Evolutionary conservation across 2,329 filamentous ascomycete genomes (phyloP), one percentile per base, ranked within the genome.

Genomic region (Fusarium odoratissimum): DNA sequence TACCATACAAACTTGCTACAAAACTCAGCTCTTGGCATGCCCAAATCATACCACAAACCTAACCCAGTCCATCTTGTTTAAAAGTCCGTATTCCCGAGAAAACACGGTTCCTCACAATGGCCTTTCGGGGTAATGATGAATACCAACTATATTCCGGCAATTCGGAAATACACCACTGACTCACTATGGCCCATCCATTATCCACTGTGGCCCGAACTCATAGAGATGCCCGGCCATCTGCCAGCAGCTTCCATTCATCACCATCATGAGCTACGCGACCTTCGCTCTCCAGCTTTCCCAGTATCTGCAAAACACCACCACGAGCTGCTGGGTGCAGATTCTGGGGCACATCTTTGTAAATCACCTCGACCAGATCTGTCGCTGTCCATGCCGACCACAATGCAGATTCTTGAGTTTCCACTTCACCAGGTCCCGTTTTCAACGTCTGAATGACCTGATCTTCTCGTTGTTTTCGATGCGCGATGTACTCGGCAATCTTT

Each of bases 321-420:
- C 93, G 90, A 0, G 96, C 96, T 13, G 95, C 91, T 16, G 87
- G 79, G 81, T 95, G 93, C 73, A 98, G 84, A 76, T 87, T 90
- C 79, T 93, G 90, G 0, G 93, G 91, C 28, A 97, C 91, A 76
- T 94, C 91, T 59, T 87, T 88, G 80, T 99, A 99, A 38, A 99
- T 94, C 37, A 93, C 84, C 81, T 92, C 93, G n/a, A 98, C 95
- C 71, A 98, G 85, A 65, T 95, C 93, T 88, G 94, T 91, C 13
- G 90, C 87, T 11, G 88, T 89, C 93, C 92, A 94, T 1, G 81
- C 80, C 64, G 83, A 65, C 30, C 51, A 66, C 14, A 61, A 49
- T 23, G 69, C 71, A 38, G 77, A 74, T 5, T 80, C 71, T 49
- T 56, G 23, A 6, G 63, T 80, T 79, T 77, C 56, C 46, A 40